Percentiles rank a stretch among this genome's conserved stretches.
These are phyloP conservation scores for Diaporthe vexans DNA, from an alignment of 2,329 filamentous ascomycete species.

Conservation along the genomic window DNA sequence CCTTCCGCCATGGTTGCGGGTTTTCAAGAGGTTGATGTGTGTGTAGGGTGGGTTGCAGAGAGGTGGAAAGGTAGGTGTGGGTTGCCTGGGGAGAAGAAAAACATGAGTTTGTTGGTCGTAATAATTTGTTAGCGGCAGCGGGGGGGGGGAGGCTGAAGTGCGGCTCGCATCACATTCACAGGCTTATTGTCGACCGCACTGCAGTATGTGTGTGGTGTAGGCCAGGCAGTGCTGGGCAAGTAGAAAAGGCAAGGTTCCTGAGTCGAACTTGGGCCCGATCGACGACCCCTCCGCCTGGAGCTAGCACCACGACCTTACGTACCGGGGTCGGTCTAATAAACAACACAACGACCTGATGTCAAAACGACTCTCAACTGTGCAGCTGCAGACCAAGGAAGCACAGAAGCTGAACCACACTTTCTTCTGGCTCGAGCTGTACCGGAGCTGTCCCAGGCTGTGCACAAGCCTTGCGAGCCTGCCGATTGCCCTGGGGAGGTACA, in stretches of 20 bases:
- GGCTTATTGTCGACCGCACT: conserved; percentile 29
- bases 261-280: conserved; percentile 35
- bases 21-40: conserved; percentile 34
- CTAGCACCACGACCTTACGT: conserved; percentile 31
- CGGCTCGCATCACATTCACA: conserved; percentile 38
- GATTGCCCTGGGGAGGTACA: conserved; percentile 31
- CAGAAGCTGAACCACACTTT: background rate
- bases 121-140: conserved; percentile 40
- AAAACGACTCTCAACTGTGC: conserved; percentile 20
- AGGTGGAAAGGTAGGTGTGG: conserved; percentile 29
- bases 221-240: conserved; percentile 6
- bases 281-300: conserved; percentile 36
- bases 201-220: background rate
- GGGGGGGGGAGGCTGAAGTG: conserved; percentile 40
- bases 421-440: conserved; percentile 4
- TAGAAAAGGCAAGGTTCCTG: conserved; percentile 39
- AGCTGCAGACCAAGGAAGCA: background rate
- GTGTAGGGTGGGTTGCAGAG: conserved; percentile 48
- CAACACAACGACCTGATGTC: conserved; percentile 14
- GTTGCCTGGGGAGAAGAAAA: conserved; percentile 41
- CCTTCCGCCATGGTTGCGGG: conserved; percentile 73
- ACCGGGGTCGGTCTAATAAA: conserved; percentile 19
- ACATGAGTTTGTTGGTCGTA: conserved; percentile 42
- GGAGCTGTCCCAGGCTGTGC: conserved; percentile 16
- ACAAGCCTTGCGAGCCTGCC: conserved; percentile 36